These are phyloP conservation scores for Brassica incana DNA, from an alignment of 345 rosid genomes.

Conservation along the genomic window DNA sequence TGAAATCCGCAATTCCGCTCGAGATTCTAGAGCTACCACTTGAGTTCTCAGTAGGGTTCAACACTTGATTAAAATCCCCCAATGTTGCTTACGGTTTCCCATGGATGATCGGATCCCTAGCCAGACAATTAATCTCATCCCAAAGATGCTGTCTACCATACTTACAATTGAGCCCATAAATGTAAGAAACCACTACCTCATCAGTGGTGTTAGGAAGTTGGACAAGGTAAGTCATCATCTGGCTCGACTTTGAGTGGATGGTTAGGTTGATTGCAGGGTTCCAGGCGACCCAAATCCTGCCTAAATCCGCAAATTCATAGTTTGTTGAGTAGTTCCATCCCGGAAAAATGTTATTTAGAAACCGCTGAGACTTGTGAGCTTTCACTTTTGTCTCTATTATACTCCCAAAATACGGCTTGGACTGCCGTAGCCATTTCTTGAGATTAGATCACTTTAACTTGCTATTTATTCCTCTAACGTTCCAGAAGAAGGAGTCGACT, in stretches of 20 bases:
- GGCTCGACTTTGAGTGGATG: not conserved
- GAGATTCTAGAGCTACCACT: not conserved
- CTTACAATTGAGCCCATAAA: no score
- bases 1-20: not conserved
- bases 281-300: not conserved
- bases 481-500: not conserved
- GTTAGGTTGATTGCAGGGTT: accelerated
- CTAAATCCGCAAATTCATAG: not conserved
- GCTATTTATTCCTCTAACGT: not conserved
- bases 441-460: not conserved
- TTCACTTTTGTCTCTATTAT: not conserved
- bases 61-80: not conserved
- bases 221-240: not conserved
- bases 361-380: not conserved
- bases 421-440: not conserved
- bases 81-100: not conserved
- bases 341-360: not conserved
- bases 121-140: no score
- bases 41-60: not conserved
- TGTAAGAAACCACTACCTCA: no score
- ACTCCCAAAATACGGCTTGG: not conserved
- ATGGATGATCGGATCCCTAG: not conserved
- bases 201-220: no score
- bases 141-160: no score
- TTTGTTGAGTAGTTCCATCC: not conserved